A percentile compares a stretch with the other conserved stretches of the same genome.
Conservation (phyloP, 306 rosid genomes). For the Inga laurina region DNA sequence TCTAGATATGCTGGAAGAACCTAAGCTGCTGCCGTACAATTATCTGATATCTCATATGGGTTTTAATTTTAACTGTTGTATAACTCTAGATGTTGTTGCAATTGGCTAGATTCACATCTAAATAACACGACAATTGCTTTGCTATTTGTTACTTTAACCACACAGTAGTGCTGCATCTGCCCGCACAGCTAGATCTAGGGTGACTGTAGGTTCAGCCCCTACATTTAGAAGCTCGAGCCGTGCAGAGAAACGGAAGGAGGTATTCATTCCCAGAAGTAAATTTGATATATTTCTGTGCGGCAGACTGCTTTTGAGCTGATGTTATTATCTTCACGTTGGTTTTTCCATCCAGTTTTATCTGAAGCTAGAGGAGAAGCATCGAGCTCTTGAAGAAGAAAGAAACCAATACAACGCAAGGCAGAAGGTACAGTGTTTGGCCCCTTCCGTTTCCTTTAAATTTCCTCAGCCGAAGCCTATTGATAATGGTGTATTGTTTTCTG, state of each 20-base stretch:
- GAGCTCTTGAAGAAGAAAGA: constrained; percentile 89
- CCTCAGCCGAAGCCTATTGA: constrained; percentile 17
- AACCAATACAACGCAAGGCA: constrained; percentile 73
- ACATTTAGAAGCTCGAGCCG: constrained; percentile 60
- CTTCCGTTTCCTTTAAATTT: neutral
- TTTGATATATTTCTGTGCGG: constrained; percentile 13
- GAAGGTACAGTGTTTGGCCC: constrained; percentile 52
- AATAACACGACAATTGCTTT: neutral
- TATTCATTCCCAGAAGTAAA: constrained; percentile 39
- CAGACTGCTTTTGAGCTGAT: constrained; percentile 14
- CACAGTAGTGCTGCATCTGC: constrained; percentile 64
- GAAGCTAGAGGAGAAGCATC: constrained; percentile 89
- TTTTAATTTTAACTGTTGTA: constrained; percentile 6
- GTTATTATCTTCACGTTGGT: constrained; percentile 25
- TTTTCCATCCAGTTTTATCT: constrained; percentile 63
- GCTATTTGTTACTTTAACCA: constrained; percentile 53
- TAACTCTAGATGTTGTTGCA: constrained; percentile 18
- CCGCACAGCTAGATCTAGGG: constrained; percentile 67
- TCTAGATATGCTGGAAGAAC: constrained; percentile 22
- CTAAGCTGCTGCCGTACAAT: constrained; percentile 11
- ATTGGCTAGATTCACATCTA: constrained; percentile 3
- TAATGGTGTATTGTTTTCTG: constrained; percentile 16
- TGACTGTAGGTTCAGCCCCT: constrained; percentile 90
- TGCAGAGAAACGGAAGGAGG: constrained; percentile 94
- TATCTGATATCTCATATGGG: constrained; percentile 1